A percentile compares a stretch with the other conserved stretches of the same genome.
phyloP scores from a whole-genome alignment of 805 yeast genomes.

The Wickerhamomyces ciferrii region DNA sequence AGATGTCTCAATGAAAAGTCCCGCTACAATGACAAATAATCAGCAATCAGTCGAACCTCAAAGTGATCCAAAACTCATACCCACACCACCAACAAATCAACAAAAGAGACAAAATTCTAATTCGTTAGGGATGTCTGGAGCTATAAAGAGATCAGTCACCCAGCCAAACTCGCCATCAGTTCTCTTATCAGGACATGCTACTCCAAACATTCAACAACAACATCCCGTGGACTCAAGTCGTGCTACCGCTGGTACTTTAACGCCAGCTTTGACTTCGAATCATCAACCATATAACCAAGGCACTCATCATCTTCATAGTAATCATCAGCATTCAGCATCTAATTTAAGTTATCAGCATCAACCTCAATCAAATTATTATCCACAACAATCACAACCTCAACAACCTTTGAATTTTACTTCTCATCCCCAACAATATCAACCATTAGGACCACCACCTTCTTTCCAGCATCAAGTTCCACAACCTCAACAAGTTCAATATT shows the following conservation, averaged over 20 bases:
- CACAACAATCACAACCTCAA: neutral
- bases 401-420: neutral
- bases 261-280: neutral
- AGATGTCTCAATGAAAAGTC: neutral
- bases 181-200: neutral
- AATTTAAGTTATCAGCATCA: slow-evolving; percentile 2
- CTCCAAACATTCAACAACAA: neutral
- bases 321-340: slow-evolving; percentile 5
- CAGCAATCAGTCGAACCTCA: slow-evolving; percentile 2
- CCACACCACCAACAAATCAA: slow-evolving; percentile 4
- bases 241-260: neutral
- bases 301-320: slow-evolving; percentile 2
- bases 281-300: neutral
- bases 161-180: neutral
- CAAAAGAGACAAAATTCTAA: slow-evolving; percentile 6
- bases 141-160: slow-evolving; percentile 1
- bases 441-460: neutral
- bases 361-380: slow-evolving; percentile 7
- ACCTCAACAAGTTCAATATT: slow-evolving; percentile 2
- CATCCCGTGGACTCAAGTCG: neutral
- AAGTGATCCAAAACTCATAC: slow-evolving; percentile 2
- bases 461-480: neutral
- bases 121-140: slow-evolving; percentile 1
- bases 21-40: slow-evolving; percentile 1
- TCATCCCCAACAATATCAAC: neutral